Conservation (phyloP, 2,329 filamentous ascomycete genomes). For the Didymella lethalis region DNA sequence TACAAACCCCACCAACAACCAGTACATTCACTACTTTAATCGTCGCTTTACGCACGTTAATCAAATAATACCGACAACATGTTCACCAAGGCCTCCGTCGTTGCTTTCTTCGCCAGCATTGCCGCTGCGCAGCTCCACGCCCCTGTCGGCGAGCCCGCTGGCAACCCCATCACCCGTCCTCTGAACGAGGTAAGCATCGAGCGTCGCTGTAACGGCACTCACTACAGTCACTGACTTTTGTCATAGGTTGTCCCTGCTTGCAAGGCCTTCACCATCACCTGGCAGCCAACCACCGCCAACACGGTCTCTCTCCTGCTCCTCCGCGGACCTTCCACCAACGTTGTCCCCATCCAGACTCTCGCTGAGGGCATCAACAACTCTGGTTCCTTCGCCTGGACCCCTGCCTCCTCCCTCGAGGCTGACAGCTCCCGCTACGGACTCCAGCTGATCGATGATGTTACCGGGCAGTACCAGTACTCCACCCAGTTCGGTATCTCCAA, state of each 20-base stretch:
- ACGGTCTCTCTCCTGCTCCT: slow-evolving; percentile 67
- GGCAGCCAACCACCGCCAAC: slow-evolving; percentile 59
- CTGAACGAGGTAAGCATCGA: slow-evolving; percentile 54
- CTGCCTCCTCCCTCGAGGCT: slow-evolving; percentile 56
- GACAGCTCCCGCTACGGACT: slow-evolving; percentile 66
- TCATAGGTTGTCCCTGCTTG: slow-evolving; percentile 61
- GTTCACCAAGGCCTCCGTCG: slow-evolving; percentile 51
- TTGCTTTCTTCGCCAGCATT: slow-evolving; percentile 62
- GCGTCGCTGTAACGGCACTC: no score
- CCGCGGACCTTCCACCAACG: slow-evolving; percentile 65
- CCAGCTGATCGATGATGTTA: slow-evolving; percentile 66
- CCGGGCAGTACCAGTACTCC: slow-evolving; percentile 66
- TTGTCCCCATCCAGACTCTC: slow-evolving; percentile 59
- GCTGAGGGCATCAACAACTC: slow-evolving; percentile 63
- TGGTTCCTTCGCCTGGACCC: slow-evolving; percentile 65
- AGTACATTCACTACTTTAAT: slow-evolving; percentile 29
- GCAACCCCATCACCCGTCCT: slow-evolving; percentile 64
- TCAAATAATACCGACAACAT: slow-evolving; percentile 45
- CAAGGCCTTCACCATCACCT: slow-evolving; percentile 65
- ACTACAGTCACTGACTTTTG: slow-evolving; percentile 1
- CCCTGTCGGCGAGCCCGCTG: slow-evolving; percentile 48
- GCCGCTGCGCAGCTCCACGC: slow-evolving; percentile 49
- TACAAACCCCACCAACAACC: slow-evolving; percentile 14
- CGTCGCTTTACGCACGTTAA: slow-evolving; percentile 35
- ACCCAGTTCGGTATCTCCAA: slow-evolving; percentile 69